These are phyloP conservation scores for Aspergillus bridgeri DNA, from an alignment of 495 filamentous ascomycete species.

Conservation along the genomic window DNA sequence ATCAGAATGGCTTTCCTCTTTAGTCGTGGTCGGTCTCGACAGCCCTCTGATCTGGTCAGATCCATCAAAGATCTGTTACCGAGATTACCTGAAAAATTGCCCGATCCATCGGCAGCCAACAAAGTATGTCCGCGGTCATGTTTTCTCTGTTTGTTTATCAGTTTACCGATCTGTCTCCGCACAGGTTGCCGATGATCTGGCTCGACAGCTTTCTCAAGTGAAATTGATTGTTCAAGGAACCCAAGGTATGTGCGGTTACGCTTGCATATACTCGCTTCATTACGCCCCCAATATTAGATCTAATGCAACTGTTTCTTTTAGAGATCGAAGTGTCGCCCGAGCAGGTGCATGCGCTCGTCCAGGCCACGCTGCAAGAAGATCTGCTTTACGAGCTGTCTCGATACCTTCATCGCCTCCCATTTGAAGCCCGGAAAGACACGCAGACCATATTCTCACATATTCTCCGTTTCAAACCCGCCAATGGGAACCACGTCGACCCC, in stretches of 20 bases:
- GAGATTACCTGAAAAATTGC: conserved; percentile 42
- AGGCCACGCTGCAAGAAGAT: conserved; percentile 79
- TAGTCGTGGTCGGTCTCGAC: conserved; percentile 56
- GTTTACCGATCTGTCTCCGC: conserved; percentile 22
- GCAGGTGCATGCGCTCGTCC: conserved; percentile 75
- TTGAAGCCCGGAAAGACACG: conserved; percentile 88
- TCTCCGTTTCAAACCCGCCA: conserved; percentile 70
- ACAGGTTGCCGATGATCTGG: conserved; percentile 70
- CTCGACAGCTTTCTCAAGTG: conserved; percentile 75
- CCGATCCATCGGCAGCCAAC: conserved; percentile 15
- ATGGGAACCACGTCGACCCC: conserved; percentile 58
- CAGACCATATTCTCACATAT: conserved; percentile 88
- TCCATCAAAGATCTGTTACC: conserved; percentile 55
- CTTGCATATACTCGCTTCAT: conserved; percentile 1
- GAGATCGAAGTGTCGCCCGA: conserved; percentile 84
- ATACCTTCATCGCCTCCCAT: conserved; percentile 77
- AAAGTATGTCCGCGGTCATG: conserved; percentile 29
- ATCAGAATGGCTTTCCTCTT: conserved; percentile 86
- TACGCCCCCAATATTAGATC: background rate
- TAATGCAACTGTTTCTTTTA: conserved; percentile 28
- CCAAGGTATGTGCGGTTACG: conserved; percentile 52
- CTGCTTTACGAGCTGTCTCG: conserved; percentile 77
- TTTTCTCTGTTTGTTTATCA: conserved; percentile 31
- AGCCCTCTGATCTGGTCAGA: conserved; percentile 55
- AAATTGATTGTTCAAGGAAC: conserved; percentile 82